Conservation (phyloP, 208 protist species). For the Herpetomonas samuelpessoai region DNA sequence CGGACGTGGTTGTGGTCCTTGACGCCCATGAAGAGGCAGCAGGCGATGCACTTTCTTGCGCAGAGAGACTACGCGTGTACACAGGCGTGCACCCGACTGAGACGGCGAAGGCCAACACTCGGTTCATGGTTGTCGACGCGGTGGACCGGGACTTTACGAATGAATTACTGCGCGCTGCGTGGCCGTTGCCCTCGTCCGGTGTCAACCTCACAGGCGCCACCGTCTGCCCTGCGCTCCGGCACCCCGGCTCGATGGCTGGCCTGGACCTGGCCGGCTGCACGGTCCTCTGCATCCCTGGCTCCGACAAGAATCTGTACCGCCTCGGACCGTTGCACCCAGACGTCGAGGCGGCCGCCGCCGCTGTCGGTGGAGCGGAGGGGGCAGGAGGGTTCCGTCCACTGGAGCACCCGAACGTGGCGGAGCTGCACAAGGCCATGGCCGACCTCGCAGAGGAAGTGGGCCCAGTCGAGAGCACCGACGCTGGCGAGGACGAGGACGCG, state of each 20-base stretch:
- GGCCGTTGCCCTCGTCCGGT: neutral
- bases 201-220: neutral
- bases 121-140: slow-evolving; percentile 7
- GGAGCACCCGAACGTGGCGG: neutral
- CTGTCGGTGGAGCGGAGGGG: neutral
- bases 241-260: neutral
- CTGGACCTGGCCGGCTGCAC: neutral
- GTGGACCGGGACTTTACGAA: slow-evolving; percentile 1
- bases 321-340: neutral
- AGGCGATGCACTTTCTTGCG: neutral
- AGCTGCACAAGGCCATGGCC: neutral
- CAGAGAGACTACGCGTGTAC: neutral
- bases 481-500: neutral
- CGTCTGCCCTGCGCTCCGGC: neutral
- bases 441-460: neutral
- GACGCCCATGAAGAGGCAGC: slow-evolving; percentile 4
- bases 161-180: slow-evolving; percentile 8
- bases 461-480: neutral
- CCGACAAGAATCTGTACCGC: slow-evolving; percentile 5
- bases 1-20: slow-evolving; percentile 5
- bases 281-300: neutral
- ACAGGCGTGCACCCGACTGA: neutral
- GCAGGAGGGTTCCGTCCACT: neutral
- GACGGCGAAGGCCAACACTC: neutral
- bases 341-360: neutral